phyloP scores from a whole-genome alignment of 192 early-diverging fungal species.

The Pilobolus umbonatus region DNA sequence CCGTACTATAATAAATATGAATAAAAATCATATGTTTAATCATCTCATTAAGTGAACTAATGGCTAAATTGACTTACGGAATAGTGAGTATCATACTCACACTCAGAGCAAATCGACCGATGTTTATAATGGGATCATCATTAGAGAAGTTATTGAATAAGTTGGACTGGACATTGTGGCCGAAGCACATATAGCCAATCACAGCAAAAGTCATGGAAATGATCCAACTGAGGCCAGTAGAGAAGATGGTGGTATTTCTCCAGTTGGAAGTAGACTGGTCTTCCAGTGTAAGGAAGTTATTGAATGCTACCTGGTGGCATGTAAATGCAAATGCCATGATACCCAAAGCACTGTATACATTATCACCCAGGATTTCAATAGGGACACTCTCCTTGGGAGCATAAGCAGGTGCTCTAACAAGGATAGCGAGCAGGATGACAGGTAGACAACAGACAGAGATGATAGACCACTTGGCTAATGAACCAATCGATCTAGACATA shows the following conservation, averaged over 20 bases:
- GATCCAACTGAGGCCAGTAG: constrained; percentile 41
- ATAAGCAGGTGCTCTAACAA: constrained; percentile 53
- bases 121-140: constrained; percentile 54
- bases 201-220: constrained; percentile 59
- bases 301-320: constrained; percentile 59
- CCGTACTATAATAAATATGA: constrained; percentile 20
- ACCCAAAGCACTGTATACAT: constrained; percentile 57
- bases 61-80: constrained; percentile 27
- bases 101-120: constrained; percentile 54
- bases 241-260: constrained; percentile 44
- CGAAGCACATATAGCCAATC: constrained; percentile 61
- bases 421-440: constrained; percentile 54
- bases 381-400: constrained; percentile 40
- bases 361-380: constrained; percentile 46
- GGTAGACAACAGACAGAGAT: constrained; percentile 57
- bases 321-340: constrained; percentile 70
- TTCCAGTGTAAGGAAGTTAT: constrained; percentile 51
- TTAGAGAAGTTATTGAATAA: constrained; percentile 61
- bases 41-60: neutral
- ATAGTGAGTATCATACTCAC: constrained; percentile 60
- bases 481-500: constrained; percentile 59
- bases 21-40: neutral
- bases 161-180: constrained; percentile 57
- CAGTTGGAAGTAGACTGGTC: constrained; percentile 45
- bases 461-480: constrained; percentile 53